Conservation (phyloP, 2,329 filamentous ascomycete species). For the Volutella citrinella region DNA sequence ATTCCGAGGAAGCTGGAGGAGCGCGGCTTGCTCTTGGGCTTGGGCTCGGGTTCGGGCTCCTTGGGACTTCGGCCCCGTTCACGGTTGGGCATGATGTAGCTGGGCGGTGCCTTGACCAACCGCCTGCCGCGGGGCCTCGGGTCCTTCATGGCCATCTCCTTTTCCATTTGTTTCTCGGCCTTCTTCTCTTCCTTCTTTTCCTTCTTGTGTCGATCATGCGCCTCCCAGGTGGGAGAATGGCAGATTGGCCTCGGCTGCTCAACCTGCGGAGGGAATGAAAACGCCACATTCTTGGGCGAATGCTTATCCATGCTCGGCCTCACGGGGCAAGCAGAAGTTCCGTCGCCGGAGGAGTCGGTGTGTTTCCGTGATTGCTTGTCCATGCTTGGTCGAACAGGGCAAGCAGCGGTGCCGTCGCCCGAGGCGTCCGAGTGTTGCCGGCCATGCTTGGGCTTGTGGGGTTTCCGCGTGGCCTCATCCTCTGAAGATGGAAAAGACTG, state of each 20-base stretch:
- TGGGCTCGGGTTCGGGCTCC: conserved; percentile 14
- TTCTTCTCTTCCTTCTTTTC: conserved; percentile 48
- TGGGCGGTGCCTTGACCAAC: conserved; percentile 31
- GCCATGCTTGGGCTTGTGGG: too few relatives aligned
- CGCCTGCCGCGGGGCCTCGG: conserved; percentile 25
- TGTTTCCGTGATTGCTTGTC: too few relatives aligned
- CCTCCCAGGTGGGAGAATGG: conserved; percentile 61
- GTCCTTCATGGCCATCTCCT: conserved; percentile 18
- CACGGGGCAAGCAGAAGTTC: conserved; percentile 9
- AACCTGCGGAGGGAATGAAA: conserved; percentile 28
- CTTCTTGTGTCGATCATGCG: conserved; percentile 51
- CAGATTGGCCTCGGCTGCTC: conserved; percentile 43
- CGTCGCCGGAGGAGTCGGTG: too few relatives aligned
- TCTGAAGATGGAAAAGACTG: too few relatives aligned
- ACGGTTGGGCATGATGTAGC: conserved; percentile 8
- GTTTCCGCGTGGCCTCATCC: too few relatives aligned
- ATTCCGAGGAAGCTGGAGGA: conserved; percentile 27
- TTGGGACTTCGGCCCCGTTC: conserved; percentile 14
- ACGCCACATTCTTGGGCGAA: conserved; percentile 29
- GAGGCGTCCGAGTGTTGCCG: too few relatives aligned
- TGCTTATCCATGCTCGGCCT: conserved; percentile 17
- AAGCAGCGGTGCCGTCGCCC: too few relatives aligned
- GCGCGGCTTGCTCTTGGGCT: conserved; percentile 19
- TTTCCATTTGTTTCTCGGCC: conserved; percentile 32
- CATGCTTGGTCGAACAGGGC: too few relatives aligned